Conservation (phyloP, 805 yeast genomes). For the Metschnikowia gruessii region DNA sequence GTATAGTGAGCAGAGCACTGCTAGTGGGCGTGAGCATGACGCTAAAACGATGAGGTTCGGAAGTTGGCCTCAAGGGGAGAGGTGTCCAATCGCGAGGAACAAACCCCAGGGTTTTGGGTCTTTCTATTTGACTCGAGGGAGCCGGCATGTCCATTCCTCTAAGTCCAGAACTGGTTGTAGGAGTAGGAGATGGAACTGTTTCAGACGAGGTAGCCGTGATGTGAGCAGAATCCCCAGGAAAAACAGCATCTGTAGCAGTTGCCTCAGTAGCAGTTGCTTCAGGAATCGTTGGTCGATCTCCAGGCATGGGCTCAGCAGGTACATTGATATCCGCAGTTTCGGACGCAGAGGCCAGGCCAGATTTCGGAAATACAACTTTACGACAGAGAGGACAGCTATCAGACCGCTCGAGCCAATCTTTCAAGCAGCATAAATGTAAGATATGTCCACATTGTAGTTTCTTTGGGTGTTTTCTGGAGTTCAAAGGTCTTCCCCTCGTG, state of each 20-base stretch:
- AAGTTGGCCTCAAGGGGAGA: too few relatives aligned
- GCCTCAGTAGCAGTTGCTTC: conserved; percentile 4
- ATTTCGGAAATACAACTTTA: conserved; percentile 49
- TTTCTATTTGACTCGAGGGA: background rate
- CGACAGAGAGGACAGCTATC: conserved; percentile 94
- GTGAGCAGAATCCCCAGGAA: too few relatives aligned
- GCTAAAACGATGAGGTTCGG: too few relatives aligned
- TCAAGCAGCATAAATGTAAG: conserved; percentile 83
- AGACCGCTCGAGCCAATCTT: conserved; percentile 89
- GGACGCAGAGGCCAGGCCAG: background rate
- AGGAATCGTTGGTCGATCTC: background rate
- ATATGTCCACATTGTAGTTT: conserved; percentile 82
- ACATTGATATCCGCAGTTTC: background rate
- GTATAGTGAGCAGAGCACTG: too few relatives aligned
- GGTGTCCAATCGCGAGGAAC: too few relatives aligned
- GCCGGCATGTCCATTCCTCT: background rate
- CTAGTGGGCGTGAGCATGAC: too few relatives aligned
- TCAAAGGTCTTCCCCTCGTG: conserved; percentile 20
- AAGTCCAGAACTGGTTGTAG: background rate
- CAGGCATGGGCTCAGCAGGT: conserved; percentile 7
- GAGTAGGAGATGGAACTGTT: background rate
- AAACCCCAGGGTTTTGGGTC: too few relatives aligned
- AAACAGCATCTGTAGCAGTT: conserved; percentile 5
- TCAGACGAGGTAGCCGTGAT: too few relatives aligned
- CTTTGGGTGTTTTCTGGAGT: conserved; percentile 57